These are phyloP conservation scores for Ashbya aceris DNA, from an alignment of 1,139 yeast genomes.

Conservation along the genomic window DNA sequence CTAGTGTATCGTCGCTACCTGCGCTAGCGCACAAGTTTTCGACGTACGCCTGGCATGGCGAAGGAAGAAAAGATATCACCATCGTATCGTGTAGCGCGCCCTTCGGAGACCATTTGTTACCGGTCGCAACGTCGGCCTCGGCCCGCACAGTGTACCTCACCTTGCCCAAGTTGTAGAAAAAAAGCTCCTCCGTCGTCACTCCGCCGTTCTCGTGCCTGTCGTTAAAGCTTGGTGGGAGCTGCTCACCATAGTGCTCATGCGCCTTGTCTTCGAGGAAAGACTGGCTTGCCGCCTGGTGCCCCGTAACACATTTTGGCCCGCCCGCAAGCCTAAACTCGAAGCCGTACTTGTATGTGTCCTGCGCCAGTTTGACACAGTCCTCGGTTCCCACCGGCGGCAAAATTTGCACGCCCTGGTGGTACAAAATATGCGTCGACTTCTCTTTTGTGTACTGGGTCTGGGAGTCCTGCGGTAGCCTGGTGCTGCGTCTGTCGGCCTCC, in stretches of 20 bases:
- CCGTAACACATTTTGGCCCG: conserved; percentile 20
- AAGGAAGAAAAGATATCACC: conserved; percentile 23
- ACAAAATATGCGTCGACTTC: conserved; percentile 22
- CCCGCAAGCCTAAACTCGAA: conserved; percentile 22
- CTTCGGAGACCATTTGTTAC: conserved; percentile 22
- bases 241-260: conserved; percentile 10
- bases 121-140: conserved; percentile 21
- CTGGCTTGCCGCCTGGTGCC: conserved; percentile 16
- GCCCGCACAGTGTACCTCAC: conserved; percentile 23
- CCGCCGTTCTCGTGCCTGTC: conserved; percentile 17
- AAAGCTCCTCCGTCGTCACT: conserved; percentile 20
- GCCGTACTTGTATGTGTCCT: conserved; percentile 20
- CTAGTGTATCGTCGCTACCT: neutral
- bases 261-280: conserved; percentile 16
- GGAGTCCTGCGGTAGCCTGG: conserved; percentile 14
- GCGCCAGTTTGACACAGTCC: conserved; percentile 21
- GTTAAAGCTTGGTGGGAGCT: conserved; percentile 27
- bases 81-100: conserved; percentile 15
- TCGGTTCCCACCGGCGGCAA: conserved; percentile 29
- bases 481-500: conserved; percentile 9
- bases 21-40: neutral
- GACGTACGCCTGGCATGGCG: neutral
- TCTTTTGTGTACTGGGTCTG: conserved; percentile 19
- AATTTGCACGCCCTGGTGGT: conserved; percentile 15
- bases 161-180: conserved; percentile 24